A percentile compares a stretch with the other conserved stretches of the same genome.
phyloP scores from a whole-genome alignment of 805 yeast species.

The Grigorovia yakushimaensis region DNA sequence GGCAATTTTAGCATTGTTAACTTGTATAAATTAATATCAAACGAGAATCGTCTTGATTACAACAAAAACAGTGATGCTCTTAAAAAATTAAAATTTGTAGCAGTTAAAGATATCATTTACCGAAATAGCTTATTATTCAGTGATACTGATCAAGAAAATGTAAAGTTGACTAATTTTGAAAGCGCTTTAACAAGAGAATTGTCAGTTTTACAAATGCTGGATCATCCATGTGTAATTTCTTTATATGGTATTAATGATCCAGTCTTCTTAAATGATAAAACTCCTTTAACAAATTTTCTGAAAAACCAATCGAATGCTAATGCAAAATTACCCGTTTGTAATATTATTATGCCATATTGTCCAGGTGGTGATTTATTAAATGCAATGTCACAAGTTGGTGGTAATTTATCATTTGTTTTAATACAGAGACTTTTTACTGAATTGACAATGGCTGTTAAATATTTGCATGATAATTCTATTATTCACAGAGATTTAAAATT shows the following conservation, averaged over 20 bases:
- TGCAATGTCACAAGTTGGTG: constrained; percentile 37
- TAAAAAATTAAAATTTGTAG: constrained; percentile 33
- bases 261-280: constrained; percentile 14
- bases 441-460: constrained; percentile 55
- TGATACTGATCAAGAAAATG: constrained; percentile 26
- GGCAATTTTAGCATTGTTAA: constrained; percentile 66
- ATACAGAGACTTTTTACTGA: constrained; percentile 62
- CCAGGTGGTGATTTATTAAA: constrained; percentile 80
- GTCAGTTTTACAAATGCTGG: constrained; percentile 43
- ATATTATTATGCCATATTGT: constrained; percentile 65
- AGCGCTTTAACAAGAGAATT: constrained; percentile 65
- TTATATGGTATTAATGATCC: constrained; percentile 40
- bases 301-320: constrained; percentile 10
- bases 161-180: constrained; percentile 44
- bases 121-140: constrained; percentile 22
- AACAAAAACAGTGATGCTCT: background rate
- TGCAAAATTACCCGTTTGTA: constrained; percentile 24
- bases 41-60: constrained; percentile 2
- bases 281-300: constrained; percentile 24
- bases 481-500: constrained; percentile 89
- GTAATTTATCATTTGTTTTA: constrained; percentile 37
- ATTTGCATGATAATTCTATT: constrained; percentile 56
- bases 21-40: constrained; percentile 31
- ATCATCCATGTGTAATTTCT: constrained; percentile 63
- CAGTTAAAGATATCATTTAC: constrained; percentile 57